A percentile compares a stretch with the other conserved stretches of the same genome.
Evolutionary conservation across 345 rosid species (phyloP).

Genomic region (Aethionema arabicum): DNA sequence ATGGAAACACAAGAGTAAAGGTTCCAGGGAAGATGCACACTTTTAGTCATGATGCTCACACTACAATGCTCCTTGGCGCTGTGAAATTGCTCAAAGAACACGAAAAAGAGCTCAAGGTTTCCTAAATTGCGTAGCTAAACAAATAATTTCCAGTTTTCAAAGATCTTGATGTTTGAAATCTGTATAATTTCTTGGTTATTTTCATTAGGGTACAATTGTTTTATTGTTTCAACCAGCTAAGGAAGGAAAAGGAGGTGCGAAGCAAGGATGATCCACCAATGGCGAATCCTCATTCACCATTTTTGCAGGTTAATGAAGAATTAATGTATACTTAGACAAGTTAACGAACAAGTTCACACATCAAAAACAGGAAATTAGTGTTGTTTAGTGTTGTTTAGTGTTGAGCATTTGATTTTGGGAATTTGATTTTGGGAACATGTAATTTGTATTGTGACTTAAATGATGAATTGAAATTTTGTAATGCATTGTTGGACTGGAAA

Average conservation of each 20-base stretch:
- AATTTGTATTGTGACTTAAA: too few species aligned
- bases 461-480: too few species aligned
- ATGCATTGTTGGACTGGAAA: too few species aligned
- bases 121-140: too few species aligned
- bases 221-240: conserved; percentile 93
- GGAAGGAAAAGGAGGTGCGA: conserved; percentile 93
- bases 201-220: conserved; percentile 70
- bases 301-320: conserved; percentile 66
- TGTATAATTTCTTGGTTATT: conserved; percentile 2
- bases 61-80: conserved; percentile 81
- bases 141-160: too few species aligned
- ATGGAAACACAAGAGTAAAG: conserved; percentile 85
- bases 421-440: too few species aligned
- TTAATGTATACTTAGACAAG: too few species aligned
- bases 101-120: conserved; percentile 31
- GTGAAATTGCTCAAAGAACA: conserved; percentile 75
- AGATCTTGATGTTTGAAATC: not conserved
- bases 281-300: conserved; percentile 53
- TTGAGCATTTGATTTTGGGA: too few species aligned
- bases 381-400: too few species aligned
- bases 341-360: too few species aligned
- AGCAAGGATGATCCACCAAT: conserved; percentile 42
- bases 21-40: conserved; percentile 85
- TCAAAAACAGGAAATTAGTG: too few species aligned
- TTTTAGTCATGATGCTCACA: conserved; percentile 90